A percentile compares a stretch with the other conserved stretches of the same genome.
Evolutionary conservation across 768 basidiomycete species (phyloP).

Genomic region (Trichaptum fuscoviolaceum): DNA sequence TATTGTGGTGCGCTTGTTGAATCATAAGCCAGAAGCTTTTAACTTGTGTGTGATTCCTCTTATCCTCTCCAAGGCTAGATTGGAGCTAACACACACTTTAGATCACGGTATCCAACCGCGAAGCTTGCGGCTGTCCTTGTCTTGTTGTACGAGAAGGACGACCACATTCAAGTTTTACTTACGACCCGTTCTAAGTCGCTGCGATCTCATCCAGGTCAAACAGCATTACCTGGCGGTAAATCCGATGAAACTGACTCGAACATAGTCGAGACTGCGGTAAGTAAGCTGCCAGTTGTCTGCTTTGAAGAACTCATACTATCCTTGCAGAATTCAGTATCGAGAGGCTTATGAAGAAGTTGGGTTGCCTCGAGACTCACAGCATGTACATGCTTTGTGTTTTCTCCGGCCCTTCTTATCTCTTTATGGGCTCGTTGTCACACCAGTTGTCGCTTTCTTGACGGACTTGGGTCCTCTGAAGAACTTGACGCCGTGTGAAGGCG

Average conservation of each 20-base stretch:
- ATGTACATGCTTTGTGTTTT: constrained; percentile 54
- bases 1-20: neutral
- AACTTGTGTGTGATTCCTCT: neutral
- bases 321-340: constrained; percentile 46
- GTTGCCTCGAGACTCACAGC: constrained; percentile 51
- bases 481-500: constrained; percentile 52
- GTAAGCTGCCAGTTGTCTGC: constrained; percentile 20
- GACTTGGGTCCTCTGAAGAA: constrained; percentile 43
- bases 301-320: constrained; percentile 5
- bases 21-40: neutral
- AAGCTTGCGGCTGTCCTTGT: constrained; percentile 76
- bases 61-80: neutral
- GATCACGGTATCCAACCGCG: constrained; percentile 28
- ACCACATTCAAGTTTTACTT: constrained; percentile 66
- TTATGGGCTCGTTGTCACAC: constrained; percentile 68
- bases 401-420: constrained; percentile 66
- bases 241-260: constrained; percentile 60
- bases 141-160: constrained; percentile 67
- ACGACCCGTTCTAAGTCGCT: constrained; percentile 80
- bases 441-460: constrained; percentile 68
- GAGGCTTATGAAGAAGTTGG: constrained; percentile 86
- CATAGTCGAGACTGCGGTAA: constrained; percentile 70
- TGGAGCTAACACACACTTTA: constrained; percentile 12
- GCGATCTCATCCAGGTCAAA: constrained; percentile 74
- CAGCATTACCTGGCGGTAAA: constrained; percentile 80